Conservation (phyloP, 352 stramenopile genomes). For the Blastocystis sp. region DNA sequence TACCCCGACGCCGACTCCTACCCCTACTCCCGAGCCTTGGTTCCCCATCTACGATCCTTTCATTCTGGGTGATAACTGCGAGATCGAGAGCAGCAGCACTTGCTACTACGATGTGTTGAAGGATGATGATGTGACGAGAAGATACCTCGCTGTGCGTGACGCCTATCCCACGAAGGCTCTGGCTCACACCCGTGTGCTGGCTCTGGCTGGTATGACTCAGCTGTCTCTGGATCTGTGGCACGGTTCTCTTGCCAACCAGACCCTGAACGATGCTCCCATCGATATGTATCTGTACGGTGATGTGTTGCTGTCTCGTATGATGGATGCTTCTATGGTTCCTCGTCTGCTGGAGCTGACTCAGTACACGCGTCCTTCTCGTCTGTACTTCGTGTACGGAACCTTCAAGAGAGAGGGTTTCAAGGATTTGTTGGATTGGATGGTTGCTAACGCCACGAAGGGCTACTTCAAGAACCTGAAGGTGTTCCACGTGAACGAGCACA, state of each 20-base stretch:
- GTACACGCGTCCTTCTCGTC: slow-evolving; percentile 10
- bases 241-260: neutral
- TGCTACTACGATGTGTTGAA: slow-evolving; percentile 1
- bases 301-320: too few relatives aligned
- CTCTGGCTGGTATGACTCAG: slow-evolving; percentile 26
- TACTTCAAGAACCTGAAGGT: slow-evolving; percentile 35
- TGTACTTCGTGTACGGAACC: neutral
- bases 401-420: slow-evolving; percentile 1
- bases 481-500: slow-evolving; percentile 76
- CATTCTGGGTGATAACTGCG: slow-evolving; percentile 23
- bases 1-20: slow-evolving; percentile 10
- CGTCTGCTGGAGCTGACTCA: neutral
- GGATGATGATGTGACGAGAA: neutral
- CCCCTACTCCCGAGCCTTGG: neutral
- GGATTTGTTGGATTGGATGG: slow-evolving; percentile 15
- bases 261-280: neutral
- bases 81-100: neutral
- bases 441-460: slow-evolving; percentile 1
- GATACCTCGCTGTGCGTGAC: slow-evolving; percentile 15
- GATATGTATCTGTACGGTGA: slow-evolving; percentile 22
- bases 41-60: slow-evolving; percentile 12
- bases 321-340: neutral
- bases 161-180: neutral
- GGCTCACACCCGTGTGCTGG: slow-evolving; percentile 9
- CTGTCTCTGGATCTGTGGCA: neutral